phyloP scores from a whole-genome alignment of 805 yeast species.

The Starmerella floris region DNA sequence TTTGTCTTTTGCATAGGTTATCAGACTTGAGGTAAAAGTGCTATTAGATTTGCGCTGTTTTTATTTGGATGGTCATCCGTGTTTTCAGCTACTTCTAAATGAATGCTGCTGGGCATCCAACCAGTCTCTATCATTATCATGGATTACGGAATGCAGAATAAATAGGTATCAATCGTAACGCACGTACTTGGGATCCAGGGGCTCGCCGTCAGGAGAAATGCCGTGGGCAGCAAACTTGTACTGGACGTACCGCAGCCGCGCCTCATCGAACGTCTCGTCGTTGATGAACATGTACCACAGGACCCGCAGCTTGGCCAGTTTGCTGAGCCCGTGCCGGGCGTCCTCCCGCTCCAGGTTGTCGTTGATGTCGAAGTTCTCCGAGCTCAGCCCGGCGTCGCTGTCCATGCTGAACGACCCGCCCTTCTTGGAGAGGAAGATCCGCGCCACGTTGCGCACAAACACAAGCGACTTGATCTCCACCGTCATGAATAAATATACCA shows the following conservation, averaged over 20 bases:
- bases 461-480: neutral
- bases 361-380: constrained; percentile 43
- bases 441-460: constrained; percentile 5
- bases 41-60: no score
- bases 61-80: no score
- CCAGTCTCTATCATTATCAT: neutral
- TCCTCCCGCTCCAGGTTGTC: constrained; percentile 39
- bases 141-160: neutral
- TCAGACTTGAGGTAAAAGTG: no score
- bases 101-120: no score
- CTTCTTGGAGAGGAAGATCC: neutral
- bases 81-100: no score
- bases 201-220: constrained; percentile 54
- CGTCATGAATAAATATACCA: neutral
- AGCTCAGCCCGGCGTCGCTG: constrained; percentile 37
- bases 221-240: constrained; percentile 36
- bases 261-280: constrained; percentile 50
- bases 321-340: constrained; percentile 48
- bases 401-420: constrained; percentile 15
- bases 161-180: neutral
- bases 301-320: constrained; percentile 39
- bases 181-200: constrained; percentile 52
- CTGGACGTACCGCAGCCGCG: constrained; percentile 43
- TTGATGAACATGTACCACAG: constrained; percentile 41
- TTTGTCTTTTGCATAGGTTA: no score